Evolutionary conservation across 805 yeast genomes (phyloP).

Genomic region (Yueomyces sp.): DNA sequence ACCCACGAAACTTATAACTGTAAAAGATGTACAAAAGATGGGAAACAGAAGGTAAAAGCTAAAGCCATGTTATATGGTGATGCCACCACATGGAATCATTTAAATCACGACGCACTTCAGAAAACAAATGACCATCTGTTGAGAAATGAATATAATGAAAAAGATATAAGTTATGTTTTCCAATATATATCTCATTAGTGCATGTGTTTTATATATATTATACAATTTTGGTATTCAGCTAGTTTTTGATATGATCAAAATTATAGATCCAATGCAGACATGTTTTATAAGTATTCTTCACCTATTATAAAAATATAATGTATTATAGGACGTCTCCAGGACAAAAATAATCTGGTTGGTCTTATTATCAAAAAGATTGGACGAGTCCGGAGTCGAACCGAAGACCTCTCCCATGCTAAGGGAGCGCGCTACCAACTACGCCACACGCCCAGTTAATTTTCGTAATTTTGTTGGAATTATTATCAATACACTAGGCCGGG

Average conservation of each 20-base stretch:
- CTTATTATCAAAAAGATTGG: not conserved
- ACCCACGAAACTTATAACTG: slow-evolving; percentile 90
- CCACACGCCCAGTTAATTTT: slow-evolving; percentile 1
- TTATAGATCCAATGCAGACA: too few species aligned
- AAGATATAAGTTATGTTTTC: slow-evolving; percentile 74
- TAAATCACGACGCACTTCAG: slow-evolving; percentile 45
- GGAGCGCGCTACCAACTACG: slow-evolving; percentile 3
- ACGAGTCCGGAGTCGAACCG: slow-evolving; percentile 4
- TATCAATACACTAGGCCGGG: not conserved
- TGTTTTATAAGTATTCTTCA: too few species aligned
- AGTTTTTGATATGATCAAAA: too few species aligned
- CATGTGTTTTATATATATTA: too few species aligned
- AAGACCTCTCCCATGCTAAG: slow-evolving; percentile 3
- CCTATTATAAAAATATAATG: too few species aligned
- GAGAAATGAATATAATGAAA: slow-evolving; percentile 54
- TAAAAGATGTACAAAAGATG: slow-evolving; percentile 51
- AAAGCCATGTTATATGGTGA: slow-evolving; percentile 94
- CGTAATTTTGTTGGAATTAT: not conserved
- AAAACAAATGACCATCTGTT: slow-evolving; percentile 66
- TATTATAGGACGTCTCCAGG: too few species aligned
- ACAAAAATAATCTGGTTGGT: too few species aligned
- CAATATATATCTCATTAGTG: slow-evolving; percentile 74
- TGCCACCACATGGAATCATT: slow-evolving; percentile 95
- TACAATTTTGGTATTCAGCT: too few species aligned
- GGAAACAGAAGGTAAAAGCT: slow-evolving; percentile 49